Evolutionary conservation across 2,329 filamentous ascomycete species (phyloP), one percentile per base, ranked within the genome.

Genomic region (Aspergillus costaricaensis): DNA sequence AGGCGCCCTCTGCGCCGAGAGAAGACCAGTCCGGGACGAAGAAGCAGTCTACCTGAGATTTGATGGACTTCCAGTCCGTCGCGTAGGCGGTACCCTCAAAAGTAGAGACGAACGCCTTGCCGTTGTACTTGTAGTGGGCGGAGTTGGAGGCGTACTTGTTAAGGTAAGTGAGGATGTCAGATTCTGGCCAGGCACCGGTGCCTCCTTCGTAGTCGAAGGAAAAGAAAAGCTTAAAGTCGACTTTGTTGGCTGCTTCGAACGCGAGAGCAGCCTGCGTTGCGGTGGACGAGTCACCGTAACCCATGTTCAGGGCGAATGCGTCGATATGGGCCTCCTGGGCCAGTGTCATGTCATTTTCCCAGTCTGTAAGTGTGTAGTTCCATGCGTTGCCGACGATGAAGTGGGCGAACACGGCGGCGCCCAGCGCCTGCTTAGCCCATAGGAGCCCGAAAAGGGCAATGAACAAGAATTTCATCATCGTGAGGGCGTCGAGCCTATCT

Each of bases 11-110:
- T 0, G 72, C 68, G 4, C 75, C 74, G 4, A 76, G 63, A n/a
- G 73, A 77, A 2, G 77, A 77, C 76, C 75, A 82, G 36, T 79
- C 76, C 0, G 81, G 82, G 1, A 83, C 74, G 61, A 80, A 78
- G 68, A 80, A 80, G 59, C 75, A 75, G 12, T 68, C 69, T 2
- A 74, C 77, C 12, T 65, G 65, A 12, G 66, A 63, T 59, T 80
- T 81, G 70, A 82, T 80, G 2, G 61, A 62, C 14, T 61, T 30
- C 81, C 81, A 83, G 62, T 83, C 80, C 5, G 69, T 63, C 6
- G 73, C 72, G 19, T 74, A 75, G 8, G 69, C 67, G 1, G 77
- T 61, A 1, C 81, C 81, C 67, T 83, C 78, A 30, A 80, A 80
- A 2, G 77, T 80, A 1, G 76, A 77, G 2, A 76, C 73, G 6